Conservation (phyloP, 768 basidiomycete genomes). For the Lactarius deliciosus region DNA sequence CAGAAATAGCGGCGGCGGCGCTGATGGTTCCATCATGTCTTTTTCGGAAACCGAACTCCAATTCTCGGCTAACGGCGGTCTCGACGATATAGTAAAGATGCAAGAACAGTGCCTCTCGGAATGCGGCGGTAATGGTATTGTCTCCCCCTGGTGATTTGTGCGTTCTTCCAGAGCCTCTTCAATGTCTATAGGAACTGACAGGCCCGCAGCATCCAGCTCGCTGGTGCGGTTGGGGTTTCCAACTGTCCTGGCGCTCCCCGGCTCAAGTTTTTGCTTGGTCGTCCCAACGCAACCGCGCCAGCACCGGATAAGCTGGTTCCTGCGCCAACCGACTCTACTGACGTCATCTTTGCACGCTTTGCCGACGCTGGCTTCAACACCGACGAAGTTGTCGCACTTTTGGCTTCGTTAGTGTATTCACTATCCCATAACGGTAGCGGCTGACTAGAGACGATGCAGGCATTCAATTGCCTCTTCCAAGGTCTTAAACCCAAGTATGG, state of each 20-base stretch:
- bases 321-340: slow-evolving; percentile 35
- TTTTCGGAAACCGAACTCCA: slow-evolving; percentile 45
- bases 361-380: slow-evolving; percentile 39
- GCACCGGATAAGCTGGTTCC: slow-evolving; percentile 38
- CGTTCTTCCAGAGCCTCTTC: slow-evolving; percentile 20
- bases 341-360: slow-evolving; percentile 36
- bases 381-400: slow-evolving; percentile 39
- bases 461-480: slow-evolving; percentile 30
- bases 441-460: slow-evolving; percentile 1
- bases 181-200: neutral
- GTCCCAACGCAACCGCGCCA: slow-evolving; percentile 34
- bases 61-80: slow-evolving; percentile 46
- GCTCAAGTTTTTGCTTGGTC: slow-evolving; percentile 42
- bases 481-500: slow-evolving; percentile 32
- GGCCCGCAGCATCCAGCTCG: slow-evolving; percentile 37
- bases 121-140: slow-evolving; percentile 37
- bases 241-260: slow-evolving; percentile 44
- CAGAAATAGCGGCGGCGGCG: slow-evolving; percentile 34
- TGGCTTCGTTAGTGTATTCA: slow-evolving; percentile 36
- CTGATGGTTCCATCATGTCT: slow-evolving; percentile 50
- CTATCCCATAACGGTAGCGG: slow-evolving; percentile 30
- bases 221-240: slow-evolving; percentile 38
- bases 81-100: slow-evolving; percentile 42
- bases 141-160: slow-evolving; percentile 49
- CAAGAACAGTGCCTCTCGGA: slow-evolving; percentile 39